phyloP scores from a whole-genome alignment of 768 basidiomycete genomes.

The Udeniomyces megalosporus region DNA sequence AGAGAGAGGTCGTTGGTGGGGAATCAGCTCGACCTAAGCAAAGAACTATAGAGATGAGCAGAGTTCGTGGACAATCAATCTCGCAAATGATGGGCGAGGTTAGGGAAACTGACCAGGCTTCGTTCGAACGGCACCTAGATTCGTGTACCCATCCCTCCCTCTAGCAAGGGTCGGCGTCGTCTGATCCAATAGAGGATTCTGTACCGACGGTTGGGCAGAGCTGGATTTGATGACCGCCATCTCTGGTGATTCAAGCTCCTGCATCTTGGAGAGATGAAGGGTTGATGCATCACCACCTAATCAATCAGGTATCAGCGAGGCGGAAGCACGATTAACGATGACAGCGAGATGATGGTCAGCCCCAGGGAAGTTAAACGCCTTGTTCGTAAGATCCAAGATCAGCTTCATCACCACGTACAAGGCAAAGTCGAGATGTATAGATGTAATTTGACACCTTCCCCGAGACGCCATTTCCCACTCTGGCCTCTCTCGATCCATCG shows the following conservation, averaged over 20 bases:
- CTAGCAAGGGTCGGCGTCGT: constrained; percentile 27
- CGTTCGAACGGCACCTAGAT: constrained; percentile 64
- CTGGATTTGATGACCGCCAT: constrained; percentile 1
- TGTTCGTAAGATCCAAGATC: no score
- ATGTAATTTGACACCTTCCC: neutral
- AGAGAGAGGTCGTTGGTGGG: constrained; percentile 64
- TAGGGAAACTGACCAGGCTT: constrained; percentile 68
- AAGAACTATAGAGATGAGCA: no score
- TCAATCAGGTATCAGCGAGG: neutral
- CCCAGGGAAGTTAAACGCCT: no score
- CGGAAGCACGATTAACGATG: neutral
- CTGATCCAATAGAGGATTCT: no score
- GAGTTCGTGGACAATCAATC: no score
- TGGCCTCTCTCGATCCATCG: neutral
- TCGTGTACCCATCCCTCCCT: constrained; percentile 63
- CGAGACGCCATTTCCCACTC: neutral
- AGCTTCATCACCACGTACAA: neutral
- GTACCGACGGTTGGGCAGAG: neutral
- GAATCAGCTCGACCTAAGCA: constrained; percentile 59
- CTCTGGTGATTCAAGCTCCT: neutral
- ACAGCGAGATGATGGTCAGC: no score
- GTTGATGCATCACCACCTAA: constrained; percentile 2
- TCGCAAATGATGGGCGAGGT: no score
- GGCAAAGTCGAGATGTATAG: constrained; percentile 3
- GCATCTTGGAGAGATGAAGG: neutral